Evolutionary conservation across 768 basidiomycete genomes (phyloP).

Genomic region (Podaxis pistillaris): DNA sequence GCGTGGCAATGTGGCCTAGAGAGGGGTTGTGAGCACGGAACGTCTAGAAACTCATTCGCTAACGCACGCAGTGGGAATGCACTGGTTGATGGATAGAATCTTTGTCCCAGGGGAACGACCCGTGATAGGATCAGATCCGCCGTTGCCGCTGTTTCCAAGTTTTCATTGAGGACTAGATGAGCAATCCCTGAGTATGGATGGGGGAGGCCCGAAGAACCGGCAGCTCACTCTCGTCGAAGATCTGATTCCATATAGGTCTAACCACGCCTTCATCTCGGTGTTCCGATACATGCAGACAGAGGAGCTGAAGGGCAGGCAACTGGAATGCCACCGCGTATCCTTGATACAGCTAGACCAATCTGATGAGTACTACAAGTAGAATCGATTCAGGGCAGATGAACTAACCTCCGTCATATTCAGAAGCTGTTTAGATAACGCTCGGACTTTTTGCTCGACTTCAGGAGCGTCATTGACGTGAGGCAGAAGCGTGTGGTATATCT

Average conservation of each 20-base stretch:
- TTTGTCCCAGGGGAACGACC: slow-evolving; percentile 71
- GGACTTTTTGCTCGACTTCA: slow-evolving; percentile 63
- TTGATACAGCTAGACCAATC: slow-evolving; percentile 68
- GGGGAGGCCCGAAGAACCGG: background rate
- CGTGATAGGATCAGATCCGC: slow-evolving; percentile 64
- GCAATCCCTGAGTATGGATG: slow-evolving; percentile 4
- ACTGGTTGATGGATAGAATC: slow-evolving; percentile 89
- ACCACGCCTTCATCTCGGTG: slow-evolving; percentile 84
- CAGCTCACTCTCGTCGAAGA: slow-evolving; percentile 76
- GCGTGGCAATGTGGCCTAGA: slow-evolving; percentile 70
- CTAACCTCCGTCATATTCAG: slow-evolving; percentile 85
- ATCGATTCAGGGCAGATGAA: slow-evolving; percentile 3
- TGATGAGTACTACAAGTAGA: slow-evolving; percentile 4
- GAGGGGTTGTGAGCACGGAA: slow-evolving; percentile 5
- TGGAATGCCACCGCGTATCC: slow-evolving; percentile 86
- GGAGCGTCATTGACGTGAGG: slow-evolving; percentile 61
- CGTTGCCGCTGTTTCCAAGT: slow-evolving; percentile 48
- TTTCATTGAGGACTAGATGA: slow-evolving; percentile 51
- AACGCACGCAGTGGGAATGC: slow-evolving; percentile 84
- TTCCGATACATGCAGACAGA: slow-evolving; percentile 92
- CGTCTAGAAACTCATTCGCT: slow-evolving; percentile 9
- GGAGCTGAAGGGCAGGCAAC: slow-evolving; percentile 77
- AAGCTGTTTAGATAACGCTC: slow-evolving; percentile 54
- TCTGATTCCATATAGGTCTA: slow-evolving; percentile 83
- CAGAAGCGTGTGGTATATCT: slow-evolving; percentile 69